Evolutionary conservation across 805 yeast genomes (phyloP).

Genomic region (Hanseniaspora jakobsenii): DNA sequence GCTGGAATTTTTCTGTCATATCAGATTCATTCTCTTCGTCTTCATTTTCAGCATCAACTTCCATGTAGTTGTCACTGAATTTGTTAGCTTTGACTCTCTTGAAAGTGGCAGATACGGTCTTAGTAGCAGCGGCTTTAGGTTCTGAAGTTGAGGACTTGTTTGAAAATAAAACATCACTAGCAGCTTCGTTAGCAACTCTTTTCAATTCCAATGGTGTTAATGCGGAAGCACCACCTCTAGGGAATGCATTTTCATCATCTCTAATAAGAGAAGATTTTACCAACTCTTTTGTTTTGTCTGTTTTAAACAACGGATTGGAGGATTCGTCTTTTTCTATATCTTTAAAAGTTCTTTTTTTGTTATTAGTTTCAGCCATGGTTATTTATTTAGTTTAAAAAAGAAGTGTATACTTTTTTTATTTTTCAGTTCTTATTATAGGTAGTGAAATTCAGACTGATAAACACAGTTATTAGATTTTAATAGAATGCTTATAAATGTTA

Average conservation of each 20-base stretch:
- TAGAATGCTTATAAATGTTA: too few relatives aligned
- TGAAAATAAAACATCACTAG: conserved; percentile 70
- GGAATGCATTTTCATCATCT: conserved; percentile 43
- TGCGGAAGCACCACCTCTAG: conserved; percentile 89
- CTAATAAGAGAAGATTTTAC: conserved; percentile 29
- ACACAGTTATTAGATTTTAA: too few relatives aligned
- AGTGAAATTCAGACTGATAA: too few relatives aligned
- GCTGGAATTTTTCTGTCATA: conserved; percentile 31
- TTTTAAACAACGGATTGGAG: conserved; percentile 32
- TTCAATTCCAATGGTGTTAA: conserved; percentile 83
- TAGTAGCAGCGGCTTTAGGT: conserved; percentile 17
- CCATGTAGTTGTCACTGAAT: conserved; percentile 20
- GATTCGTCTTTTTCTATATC: conserved; percentile 31
- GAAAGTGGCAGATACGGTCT: conserved; percentile 19
- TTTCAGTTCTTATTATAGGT: too few relatives aligned
- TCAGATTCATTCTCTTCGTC: conserved; percentile 26
- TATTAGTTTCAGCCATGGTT: conserved; percentile 8
- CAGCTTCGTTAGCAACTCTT: conserved; percentile 85
- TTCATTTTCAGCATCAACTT: conserved; percentile 21
- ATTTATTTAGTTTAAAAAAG: too few relatives aligned
- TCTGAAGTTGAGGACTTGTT: conserved; percentile 16
- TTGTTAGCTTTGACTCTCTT: conserved; percentile 16
- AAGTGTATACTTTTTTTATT: too few relatives aligned
- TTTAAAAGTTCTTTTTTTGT: conserved; percentile 23
- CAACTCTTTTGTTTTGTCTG: conserved; percentile 33